Evolutionary conservation across 495 filamentous ascomycete species (phyloP), one percentile per base, ranked within the genome.

Genomic region (Chaetomium cochliodes): DNA sequence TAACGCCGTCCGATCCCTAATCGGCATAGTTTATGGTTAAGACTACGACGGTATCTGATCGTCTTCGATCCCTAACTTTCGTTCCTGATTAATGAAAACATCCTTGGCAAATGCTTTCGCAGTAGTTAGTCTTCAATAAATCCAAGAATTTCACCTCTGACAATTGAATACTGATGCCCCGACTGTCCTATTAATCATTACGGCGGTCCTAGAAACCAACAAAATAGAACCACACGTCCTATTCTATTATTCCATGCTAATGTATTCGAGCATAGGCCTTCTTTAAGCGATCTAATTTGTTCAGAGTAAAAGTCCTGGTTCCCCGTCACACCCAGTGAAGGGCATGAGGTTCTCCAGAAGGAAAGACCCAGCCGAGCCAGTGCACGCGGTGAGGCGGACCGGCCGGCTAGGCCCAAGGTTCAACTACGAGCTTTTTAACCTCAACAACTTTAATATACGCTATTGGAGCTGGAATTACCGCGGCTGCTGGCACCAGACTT

Each of bases 221-320:
- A 72, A 72, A 72, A 72, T 72, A 72, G 65, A 67, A 86, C 81
- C 80, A 77, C 81, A 85, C 81, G 82, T 88, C 81, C 84, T 88
- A 87, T 87, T 88, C 78, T 84, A 87, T 87, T 87, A 88, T 87
- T 87, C 84, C 81, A 88, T 87, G 82, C 82, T 87, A 86, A 86
- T 84, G 80, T 86, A 87, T 88, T 84, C 81, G 81, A 87, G 82
- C 81, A 87, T 85, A 86, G 79, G 83, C 85, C 83, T 87, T 83
- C 84, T 87, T 53, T 53, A 53, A 53, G 51, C 51, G 51, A 53
- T 53, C 51, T 53, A 53, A 53, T 53, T 33, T 53, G 51, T 53
- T 53, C 51, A 53, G 51, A 53, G 51, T 53, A 53, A 53, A 53
- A 53, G 51, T 53, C 51, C 51, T 53, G 51, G 51, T 53, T 53